phyloP scores from a whole-genome alignment of 2,329 filamentous ascomycete genomes.

The Cladosporium phlei region DNA sequence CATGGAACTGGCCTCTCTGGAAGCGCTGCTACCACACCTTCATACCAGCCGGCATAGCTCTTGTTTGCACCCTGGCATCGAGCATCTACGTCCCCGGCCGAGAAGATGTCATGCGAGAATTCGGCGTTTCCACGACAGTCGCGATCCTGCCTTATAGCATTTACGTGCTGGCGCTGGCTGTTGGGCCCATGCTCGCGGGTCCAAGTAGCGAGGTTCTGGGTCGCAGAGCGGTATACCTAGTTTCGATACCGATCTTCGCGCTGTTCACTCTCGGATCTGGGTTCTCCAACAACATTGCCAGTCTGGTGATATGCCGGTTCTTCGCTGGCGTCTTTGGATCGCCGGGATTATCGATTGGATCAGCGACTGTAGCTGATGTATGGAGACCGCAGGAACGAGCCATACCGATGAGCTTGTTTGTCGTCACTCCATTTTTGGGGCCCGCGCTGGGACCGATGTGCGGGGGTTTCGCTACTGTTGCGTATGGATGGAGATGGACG shows the following conservation, averaged over 20 bases:
- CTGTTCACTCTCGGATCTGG: conserved; percentile 56
- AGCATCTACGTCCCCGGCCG: conserved; percentile 19
- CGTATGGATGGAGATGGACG: conserved; percentile 23
- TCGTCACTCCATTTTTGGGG: conserved; percentile 34
- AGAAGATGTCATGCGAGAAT: conserved; percentile 46
- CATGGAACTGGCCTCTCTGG: conserved; percentile 47
- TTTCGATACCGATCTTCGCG: conserved; percentile 44
- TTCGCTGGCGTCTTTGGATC: conserved; percentile 68
- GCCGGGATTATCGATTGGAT: conserved; percentile 43
- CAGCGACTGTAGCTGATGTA: conserved; percentile 20
- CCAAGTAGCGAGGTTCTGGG: conserved; percentile 57
- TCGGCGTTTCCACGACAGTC: conserved; percentile 51
- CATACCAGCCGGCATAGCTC: conserved; percentile 30
- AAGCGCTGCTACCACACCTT: conserved; percentile 40
- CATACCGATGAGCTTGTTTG: conserved; percentile 17
- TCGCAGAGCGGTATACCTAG: conserved; percentile 49
- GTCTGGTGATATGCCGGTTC: conserved; percentile 55
- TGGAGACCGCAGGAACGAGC: conserved; percentile 18
- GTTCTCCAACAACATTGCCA: conserved; percentile 47
- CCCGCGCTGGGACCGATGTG: conserved; percentile 37
- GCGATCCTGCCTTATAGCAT: conserved; percentile 55
- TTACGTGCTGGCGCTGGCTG: conserved; percentile 56
- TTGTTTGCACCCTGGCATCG: conserved; percentile 34
- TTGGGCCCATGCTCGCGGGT: conserved; percentile 57
- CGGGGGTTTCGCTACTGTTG: conserved; percentile 25